Conservation (phyloP, 306 rosid genomes). For the Dalbergia oliveri region DNA sequence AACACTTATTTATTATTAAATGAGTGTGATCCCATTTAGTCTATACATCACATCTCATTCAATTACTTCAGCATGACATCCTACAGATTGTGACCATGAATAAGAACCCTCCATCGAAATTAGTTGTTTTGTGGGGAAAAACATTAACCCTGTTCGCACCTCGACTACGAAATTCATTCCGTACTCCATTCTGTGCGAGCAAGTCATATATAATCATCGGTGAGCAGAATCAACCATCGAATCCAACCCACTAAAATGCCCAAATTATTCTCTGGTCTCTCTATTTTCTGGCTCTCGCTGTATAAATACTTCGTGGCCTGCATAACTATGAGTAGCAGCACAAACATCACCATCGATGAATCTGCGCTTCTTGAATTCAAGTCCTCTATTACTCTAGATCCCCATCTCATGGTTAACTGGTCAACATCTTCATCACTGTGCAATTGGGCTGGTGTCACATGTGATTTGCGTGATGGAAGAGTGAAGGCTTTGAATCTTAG, state of each 20-base stretch:
- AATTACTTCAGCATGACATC: no score
- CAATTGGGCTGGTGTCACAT: conserved; percentile 31
- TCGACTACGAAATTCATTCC: no score
- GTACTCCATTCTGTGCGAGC: no score
- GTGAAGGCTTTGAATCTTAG: background rate
- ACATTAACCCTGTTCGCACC: no score
- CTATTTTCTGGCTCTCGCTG: background rate
- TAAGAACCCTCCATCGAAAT: no score
- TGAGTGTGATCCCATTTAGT: no score
- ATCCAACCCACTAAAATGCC: background rate
- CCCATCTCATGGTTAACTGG: background rate
- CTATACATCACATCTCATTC: no score
- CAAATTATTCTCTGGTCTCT: background rate
- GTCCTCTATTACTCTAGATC: background rate
- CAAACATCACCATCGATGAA: background rate
- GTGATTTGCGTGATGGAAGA: background rate
- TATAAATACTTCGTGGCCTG: background rate
- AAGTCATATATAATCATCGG: no score
- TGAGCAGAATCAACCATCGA: background rate
- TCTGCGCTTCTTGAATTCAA: background rate
- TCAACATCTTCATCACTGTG: background rate
- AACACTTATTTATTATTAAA: no score
- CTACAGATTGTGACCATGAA: no score
- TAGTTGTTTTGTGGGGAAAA: no score
- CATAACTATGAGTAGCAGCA: background rate